Percentiles rank a stretch among this genome's conserved stretches.
These are phyloP conservation scores for Rachicladosporium sp. DNA, from an alignment of 2,329 filamentous ascomycete species.

Conservation along the genomic window DNA sequence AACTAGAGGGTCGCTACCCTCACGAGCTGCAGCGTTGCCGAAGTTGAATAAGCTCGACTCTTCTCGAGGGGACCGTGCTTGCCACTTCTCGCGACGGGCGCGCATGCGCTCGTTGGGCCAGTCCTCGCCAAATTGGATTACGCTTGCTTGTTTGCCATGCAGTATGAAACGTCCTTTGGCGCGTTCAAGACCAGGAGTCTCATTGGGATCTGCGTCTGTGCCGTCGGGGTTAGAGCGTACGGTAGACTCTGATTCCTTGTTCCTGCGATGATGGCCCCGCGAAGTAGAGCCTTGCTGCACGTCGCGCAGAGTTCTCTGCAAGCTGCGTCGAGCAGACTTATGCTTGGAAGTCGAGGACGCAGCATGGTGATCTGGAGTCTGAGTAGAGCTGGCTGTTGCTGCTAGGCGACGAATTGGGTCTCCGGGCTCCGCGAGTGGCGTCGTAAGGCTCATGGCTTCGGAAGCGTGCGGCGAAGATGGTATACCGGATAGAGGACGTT, in stretches of 20 bases:
- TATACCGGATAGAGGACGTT: slow-evolving; percentile 1
- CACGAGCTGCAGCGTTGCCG: neutral
- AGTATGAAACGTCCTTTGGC: slow-evolving; percentile 85
- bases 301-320: slow-evolving; percentile 83
- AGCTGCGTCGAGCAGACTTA: slow-evolving; percentile 49
- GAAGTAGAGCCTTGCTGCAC: slow-evolving; percentile 33
- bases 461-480: too few species aligned
- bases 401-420: too few species aligned
- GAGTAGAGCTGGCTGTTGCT: too few species aligned
- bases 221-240: slow-evolving; percentile 19
- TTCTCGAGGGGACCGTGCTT: slow-evolving; percentile 1
- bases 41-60: slow-evolving; percentile 1
- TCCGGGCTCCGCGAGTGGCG: too few species aligned
- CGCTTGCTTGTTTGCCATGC: slow-evolving; percentile 93
- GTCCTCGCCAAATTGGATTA: slow-evolving; percentile 92
- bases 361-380: too few species aligned
- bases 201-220: slow-evolving; percentile 28
- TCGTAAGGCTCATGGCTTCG: too few species aligned
- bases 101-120: slow-evolving; percentile 49
- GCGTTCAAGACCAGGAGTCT: slow-evolving; percentile 56
- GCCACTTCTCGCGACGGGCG: slow-evolving; percentile 19
- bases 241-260: slow-evolving; percentile 58
- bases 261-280: slow-evolving; percentile 53
- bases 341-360: too few species aligned
- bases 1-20: slow-evolving; percentile 1